phyloP scores from a whole-genome alignment of 1,139 yeast species.

The Lodderomyces orthopsilosis region DNA sequence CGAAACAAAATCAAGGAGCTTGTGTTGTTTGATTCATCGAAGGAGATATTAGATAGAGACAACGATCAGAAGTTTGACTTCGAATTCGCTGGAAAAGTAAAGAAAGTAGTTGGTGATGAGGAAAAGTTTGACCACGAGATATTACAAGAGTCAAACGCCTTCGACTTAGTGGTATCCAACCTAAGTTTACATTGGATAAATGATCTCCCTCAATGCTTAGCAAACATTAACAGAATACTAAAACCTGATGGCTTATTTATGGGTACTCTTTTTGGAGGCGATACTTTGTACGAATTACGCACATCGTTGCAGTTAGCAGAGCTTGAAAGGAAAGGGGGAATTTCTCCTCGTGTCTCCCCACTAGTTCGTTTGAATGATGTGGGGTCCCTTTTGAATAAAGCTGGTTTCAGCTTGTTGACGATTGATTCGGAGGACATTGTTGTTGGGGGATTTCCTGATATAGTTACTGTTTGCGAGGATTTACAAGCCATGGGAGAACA shows the following conservation, averaged over 20 bases:
- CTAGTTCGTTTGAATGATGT: conserved; percentile 76
- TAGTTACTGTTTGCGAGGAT: conserved; percentile 65
- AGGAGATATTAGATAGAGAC: conserved; percentile 53
- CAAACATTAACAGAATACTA: conserved; percentile 56
- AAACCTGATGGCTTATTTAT: conserved; percentile 82
- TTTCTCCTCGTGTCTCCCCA: conserved; percentile 79
- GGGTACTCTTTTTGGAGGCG: conserved; percentile 85
- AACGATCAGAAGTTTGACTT: conserved; percentile 29
- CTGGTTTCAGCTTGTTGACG: conserved; percentile 77
- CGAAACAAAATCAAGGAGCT: conserved; percentile 53
- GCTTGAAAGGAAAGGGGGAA: conserved; percentile 73
- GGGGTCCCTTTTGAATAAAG: conserved; percentile 68
- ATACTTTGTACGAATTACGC: conserved; percentile 75
- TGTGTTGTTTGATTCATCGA: conserved; percentile 67
- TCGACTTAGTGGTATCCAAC: conserved; percentile 74
- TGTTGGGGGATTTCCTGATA: conserved; percentile 75
- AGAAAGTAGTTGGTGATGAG: conserved; percentile 64
- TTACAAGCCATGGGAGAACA: conserved; percentile 84
- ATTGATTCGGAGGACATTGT: conserved; percentile 83
- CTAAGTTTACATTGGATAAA: conserved; percentile 83
- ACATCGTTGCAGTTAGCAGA: conserved; percentile 82
- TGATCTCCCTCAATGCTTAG: conserved; percentile 66
- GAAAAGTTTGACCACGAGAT: conserved; percentile 50
- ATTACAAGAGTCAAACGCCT: conserved; percentile 41
- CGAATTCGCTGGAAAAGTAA: conserved; percentile 39